phyloP scores from a whole-genome alignment of 495 filamentous ascomycete species.

The Chaetomium cochliodes region DNA sequence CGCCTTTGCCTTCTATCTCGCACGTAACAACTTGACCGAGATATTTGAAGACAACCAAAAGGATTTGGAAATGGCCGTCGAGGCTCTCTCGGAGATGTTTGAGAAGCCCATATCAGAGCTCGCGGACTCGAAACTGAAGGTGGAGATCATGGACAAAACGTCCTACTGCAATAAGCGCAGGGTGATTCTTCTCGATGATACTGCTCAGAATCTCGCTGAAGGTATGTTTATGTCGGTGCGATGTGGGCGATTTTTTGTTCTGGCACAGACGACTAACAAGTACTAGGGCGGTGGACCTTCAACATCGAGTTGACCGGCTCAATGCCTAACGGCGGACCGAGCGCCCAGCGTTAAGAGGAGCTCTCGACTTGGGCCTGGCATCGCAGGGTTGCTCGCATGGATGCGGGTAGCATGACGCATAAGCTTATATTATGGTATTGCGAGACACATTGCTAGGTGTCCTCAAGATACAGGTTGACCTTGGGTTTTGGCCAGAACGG shows the following conservation, averaged over 20 bases:
- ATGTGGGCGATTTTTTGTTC: background rate
- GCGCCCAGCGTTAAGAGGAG: slow-evolving; percentile 24
- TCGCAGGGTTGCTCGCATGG: no score
- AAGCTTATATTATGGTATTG: background rate
- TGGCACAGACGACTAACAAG: slow-evolving; percentile 7
- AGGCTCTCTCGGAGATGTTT: slow-evolving; percentile 94
- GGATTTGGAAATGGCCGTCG: slow-evolving; percentile 94
- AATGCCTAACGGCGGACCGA: slow-evolving; percentile 24
- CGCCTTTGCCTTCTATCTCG: slow-evolving; percentile 94
- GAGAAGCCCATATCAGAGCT: slow-evolving; percentile 89
- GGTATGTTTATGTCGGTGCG: slow-evolving; percentile 57
- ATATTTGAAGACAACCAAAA: slow-evolving; percentile 99
- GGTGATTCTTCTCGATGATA: slow-evolving; percentile 84
- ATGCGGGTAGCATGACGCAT: background rate
- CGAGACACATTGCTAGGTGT: background rate
- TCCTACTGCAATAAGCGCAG: slow-evolving; percentile 91
- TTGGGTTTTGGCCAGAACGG: background rate
- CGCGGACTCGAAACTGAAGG: slow-evolving; percentile 69
- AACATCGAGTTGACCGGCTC: slow-evolving; percentile 42
- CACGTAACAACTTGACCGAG: slow-evolving; percentile 89
- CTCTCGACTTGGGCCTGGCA: no score
- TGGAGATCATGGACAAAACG: slow-evolving; percentile 98
- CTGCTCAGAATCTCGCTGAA: slow-evolving; percentile 82
- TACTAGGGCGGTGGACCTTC: slow-evolving; percentile 48
- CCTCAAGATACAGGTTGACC: background rate